Base-by-base conservation (phyloP, 257 asterid genomes). In the Haberlea rhodopensis region DNA sequence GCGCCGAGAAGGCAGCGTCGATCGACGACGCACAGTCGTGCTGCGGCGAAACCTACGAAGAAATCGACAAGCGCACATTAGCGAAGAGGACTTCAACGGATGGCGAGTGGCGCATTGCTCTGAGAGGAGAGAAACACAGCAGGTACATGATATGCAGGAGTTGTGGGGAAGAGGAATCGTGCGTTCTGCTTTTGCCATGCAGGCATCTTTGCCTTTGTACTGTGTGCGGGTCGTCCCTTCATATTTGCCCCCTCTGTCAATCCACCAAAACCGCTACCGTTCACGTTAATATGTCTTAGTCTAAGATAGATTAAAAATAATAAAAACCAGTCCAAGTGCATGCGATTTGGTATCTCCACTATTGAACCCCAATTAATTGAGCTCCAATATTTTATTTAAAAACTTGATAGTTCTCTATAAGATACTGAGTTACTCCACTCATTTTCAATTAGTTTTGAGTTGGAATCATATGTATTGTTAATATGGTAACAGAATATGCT, bases 111-210 rank as follows among this genome's bases (percentile, higher is more conserved):
- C n/a, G n/a, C n/a, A n/a, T n/a, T n/a, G n/a, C n/a, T n/a, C n/a
- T n/a, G n/a, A n/a, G n/a, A n/a, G n/a, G n/a, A n/a, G n/a, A n/a
- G n/a, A n/a, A n/a, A n/a, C n/a, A n/a, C n/a, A n/a, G n/a, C 60
- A 23, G 68, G 57, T n/a, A 60, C 21, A 70, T 72, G 65, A 5
- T 46, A 46, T 81, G 86, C 76, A 64, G 76, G 57, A 70, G 57
- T 22, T 81, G 86, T 21, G 75, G 83, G 37, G 61, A 72, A 45
- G 73, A 66, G 16, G 86, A 81, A 49, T 65, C 86, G 1, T 65
- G 69, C 46, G 83, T 81, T 37, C 64, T 81, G 63, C 53, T 81
- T 19, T 59, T 81, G 61, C 86, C 86, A 10, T 81, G 86, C 68
- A 69, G 86, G 65, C 86, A 81, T 61, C 73, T 78, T 16, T 71